phyloP scores from a whole-genome alignment of 306 rosid genomes.

The Senna siamea region DNA sequence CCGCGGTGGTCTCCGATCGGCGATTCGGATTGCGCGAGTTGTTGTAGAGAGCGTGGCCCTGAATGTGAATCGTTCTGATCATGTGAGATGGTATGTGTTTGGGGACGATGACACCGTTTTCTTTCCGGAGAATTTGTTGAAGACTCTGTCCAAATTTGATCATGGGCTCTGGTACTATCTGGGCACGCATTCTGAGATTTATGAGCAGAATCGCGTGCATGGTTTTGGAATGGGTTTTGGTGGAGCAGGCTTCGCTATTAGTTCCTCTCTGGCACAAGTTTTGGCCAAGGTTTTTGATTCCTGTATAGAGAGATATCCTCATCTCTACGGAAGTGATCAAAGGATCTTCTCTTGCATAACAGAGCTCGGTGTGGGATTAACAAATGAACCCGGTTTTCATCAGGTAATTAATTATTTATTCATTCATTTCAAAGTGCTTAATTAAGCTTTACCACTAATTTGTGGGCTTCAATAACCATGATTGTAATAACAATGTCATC shows the following conservation, averaged over 20 bases:
- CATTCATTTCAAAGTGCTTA: not conserved
- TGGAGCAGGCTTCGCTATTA: conserved; percentile 86
- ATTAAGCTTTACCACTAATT: no score
- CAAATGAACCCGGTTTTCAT: conserved; percentile 86
- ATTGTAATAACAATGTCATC: no score
- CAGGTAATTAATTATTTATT: conserved; percentile 60
- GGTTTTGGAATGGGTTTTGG: conserved; percentile 82
- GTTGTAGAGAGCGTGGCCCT: conserved; percentile 67
- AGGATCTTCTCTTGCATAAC: conserved; percentile 74
- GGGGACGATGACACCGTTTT: conserved; percentile 89
- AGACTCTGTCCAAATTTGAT: conserved; percentile 80
- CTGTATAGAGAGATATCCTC: conserved; percentile 71
- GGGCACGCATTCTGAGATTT: conserved; percentile 71
- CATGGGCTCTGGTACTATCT: conserved; percentile 73
- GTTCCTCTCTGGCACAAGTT: conserved; percentile 60
- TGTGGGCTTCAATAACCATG: no score
- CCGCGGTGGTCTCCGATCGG: conserved; percentile 57
- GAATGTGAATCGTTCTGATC: conserved; percentile 48
- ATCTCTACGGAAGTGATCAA: conserved; percentile 82
- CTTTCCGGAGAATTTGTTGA: conserved; percentile 74
- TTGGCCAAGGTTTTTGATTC: conserved; percentile 73
- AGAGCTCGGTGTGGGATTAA: conserved; percentile 76
- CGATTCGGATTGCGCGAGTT: conserved; percentile 80
- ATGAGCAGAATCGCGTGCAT: conserved; percentile 48
- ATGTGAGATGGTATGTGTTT: conserved; percentile 86